Conservation (phyloP, 2,329 filamentous ascomycete species). For the Penicillium hordei region DNA sequence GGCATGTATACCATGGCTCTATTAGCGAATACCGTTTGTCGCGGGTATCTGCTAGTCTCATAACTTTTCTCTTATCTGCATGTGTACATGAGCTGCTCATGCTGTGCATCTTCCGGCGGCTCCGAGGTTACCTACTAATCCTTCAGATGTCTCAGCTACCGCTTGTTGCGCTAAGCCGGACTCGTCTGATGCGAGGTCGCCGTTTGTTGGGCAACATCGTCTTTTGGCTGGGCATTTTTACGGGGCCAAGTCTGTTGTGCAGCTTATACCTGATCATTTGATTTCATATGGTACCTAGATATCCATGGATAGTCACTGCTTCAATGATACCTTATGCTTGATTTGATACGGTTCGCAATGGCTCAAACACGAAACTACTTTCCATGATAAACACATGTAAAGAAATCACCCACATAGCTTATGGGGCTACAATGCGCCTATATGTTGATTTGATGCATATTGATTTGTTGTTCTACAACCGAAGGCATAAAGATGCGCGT, state of each 20-base stretch:
- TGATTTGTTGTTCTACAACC: too few species aligned
- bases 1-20: conserved; percentile 76
- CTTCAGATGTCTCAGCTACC: conserved; percentile 74
- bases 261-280: conserved; percentile 45
- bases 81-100: conserved; percentile 74
- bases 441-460: too few species aligned
- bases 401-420: background rate
- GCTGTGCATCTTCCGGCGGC: conserved; percentile 68
- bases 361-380: background rate
- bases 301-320: background rate
- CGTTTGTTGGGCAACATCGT: conserved; percentile 68
- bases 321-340: too few species aligned
- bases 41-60: conserved; percentile 69
- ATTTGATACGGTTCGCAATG: background rate
- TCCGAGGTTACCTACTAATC: conserved; percentile 35
- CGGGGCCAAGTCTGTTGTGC: conserved; percentile 66
- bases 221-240: conserved; percentile 78
- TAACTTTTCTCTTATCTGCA: conserved; percentile 72
- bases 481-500: background rate
- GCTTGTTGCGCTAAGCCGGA: conserved; percentile 66
- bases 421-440: background rate
- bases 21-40: conserved; percentile 72
- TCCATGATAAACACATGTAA: background rate
- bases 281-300: background rate
- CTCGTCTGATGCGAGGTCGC: conserved; percentile 61